Percentiles rank a stretch among this genome's conserved stretches.
These are phyloP conservation scores for Rhizopus delemar DNA, from an alignment of 371 early-diverging fungal species.

Conservation along the genomic window DNA sequence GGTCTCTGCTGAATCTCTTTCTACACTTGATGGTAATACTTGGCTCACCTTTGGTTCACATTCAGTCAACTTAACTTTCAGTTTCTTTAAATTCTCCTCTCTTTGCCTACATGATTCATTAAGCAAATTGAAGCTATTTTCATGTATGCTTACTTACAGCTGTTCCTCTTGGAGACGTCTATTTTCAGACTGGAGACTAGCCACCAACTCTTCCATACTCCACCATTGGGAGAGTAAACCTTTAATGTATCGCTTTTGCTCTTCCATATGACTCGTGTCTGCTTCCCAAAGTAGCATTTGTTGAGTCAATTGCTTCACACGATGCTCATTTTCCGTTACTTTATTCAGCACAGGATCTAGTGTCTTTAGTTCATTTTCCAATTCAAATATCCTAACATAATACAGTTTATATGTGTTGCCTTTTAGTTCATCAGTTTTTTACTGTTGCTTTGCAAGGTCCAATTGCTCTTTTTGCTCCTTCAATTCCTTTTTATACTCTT, in stretches of 20 bases:
- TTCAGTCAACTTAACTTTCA: constrained; percentile 14
- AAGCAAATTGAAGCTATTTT: background rate
- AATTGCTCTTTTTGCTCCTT: constrained; percentile 33
- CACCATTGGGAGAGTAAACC: constrained; percentile 45
- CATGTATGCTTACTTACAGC: constrained; percentile 18
- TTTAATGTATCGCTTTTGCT: constrained; percentile 48
- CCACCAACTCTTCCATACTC: constrained; percentile 45
- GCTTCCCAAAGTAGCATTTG: constrained; percentile 59
- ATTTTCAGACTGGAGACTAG: constrained; percentile 42
- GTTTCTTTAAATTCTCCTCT: constrained; percentile 19
- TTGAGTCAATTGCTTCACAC: constrained; percentile 59
- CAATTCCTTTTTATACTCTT: constrained; percentile 39
- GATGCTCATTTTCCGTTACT: constrained; percentile 56
- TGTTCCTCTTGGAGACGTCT: constrained; percentile 19
- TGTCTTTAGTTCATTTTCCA: constrained; percentile 55
- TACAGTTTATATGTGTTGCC: background rate
- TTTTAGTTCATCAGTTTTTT: constrained; percentile 1
- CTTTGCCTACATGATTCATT: constrained; percentile 14
- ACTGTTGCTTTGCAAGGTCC: constrained; percentile 35
- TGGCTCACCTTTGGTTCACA: constrained; percentile 12
- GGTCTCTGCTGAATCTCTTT: constrained; percentile 14
- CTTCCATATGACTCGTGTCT: constrained; percentile 42
- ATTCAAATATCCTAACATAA: constrained; percentile 45
- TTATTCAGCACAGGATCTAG: constrained; percentile 51
- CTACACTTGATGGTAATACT: constrained; percentile 8